These are phyloP conservation scores for Sergeia podlipaevii DNA, from an alignment of 208 protist genomes.

Conservation along the genomic window DNA sequence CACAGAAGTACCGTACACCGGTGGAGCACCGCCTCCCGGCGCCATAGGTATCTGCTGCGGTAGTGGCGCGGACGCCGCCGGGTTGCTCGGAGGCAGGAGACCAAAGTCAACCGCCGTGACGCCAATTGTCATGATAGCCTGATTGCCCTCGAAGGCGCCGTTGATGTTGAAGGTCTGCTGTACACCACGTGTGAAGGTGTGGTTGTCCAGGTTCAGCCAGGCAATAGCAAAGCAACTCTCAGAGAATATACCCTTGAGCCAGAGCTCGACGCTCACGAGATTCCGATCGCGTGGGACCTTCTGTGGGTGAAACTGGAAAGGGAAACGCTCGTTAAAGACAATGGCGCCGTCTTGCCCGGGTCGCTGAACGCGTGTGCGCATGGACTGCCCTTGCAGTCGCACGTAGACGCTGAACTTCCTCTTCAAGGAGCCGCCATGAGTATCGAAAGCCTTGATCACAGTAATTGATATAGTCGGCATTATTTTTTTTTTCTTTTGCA, in stretches of 20 bases:
- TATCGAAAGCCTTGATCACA: conserved; percentile 26
- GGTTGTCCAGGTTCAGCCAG: conserved; percentile 35
- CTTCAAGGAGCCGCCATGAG: conserved; percentile 18
- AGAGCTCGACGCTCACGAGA: conserved; percentile 52
- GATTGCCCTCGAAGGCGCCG: conserved; percentile 37
- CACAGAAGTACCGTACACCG: background rate
- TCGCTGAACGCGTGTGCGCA: conserved; percentile 30
- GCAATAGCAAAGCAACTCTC: conserved; percentile 42
- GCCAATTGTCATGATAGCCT: conserved; percentile 20
- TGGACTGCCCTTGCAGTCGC: conserved; percentile 47
- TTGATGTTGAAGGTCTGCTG: conserved; percentile 24
- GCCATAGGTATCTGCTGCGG: background rate
- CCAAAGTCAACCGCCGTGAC: conserved; percentile 38
- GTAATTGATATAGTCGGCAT: conserved; percentile 43
- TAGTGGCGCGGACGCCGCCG: conserved; percentile 1
- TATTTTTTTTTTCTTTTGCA: too few species aligned
- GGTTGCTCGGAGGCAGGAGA: background rate
- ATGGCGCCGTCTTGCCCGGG: conserved; percentile 12
- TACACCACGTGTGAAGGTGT: conserved; percentile 18
- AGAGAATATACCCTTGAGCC: conserved; percentile 39
- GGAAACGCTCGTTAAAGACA: conserved; percentile 38
- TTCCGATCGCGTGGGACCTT: conserved; percentile 12
- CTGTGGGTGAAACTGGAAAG: conserved; percentile 33
- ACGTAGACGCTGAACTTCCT: conserved; percentile 45
- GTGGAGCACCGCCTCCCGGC: background rate